phyloP scores from a whole-genome alignment of 2,329 filamentous ascomycete genomes.

The Pseudocercospora vitis region DNA sequence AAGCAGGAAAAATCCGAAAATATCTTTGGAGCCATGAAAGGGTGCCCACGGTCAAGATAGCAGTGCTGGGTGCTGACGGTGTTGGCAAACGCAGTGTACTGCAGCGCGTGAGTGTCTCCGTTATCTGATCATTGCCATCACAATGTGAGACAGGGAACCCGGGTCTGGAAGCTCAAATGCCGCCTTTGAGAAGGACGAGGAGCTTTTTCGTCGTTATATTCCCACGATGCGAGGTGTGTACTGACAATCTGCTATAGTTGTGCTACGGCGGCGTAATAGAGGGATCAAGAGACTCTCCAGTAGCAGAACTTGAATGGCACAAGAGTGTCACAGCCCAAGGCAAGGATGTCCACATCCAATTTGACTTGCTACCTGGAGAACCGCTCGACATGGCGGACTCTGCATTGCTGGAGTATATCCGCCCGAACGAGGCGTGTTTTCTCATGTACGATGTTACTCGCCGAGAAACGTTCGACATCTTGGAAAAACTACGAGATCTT shows the following conservation, averaged over 20 bases:
- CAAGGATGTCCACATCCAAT: slow-evolving; percentile 14
- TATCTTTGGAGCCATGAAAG: slow-evolving; percentile 16
- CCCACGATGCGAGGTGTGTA: too few relatives aligned
- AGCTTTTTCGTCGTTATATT: too few relatives aligned
- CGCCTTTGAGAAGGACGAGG: too few relatives aligned
- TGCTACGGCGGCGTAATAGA: slow-evolving; percentile 17
- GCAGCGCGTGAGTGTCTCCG: slow-evolving; percentile 12
- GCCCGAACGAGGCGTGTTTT: slow-evolving; percentile 14
- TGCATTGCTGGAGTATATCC: slow-evolving; percentile 9
- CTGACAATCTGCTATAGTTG: not conserved
- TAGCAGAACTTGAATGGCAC: slow-evolving; percentile 18
- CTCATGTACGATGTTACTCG: slow-evolving; percentile 18
- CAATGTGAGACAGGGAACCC: too few relatives aligned
- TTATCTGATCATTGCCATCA: too few relatives aligned
- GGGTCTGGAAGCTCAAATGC: too few relatives aligned
- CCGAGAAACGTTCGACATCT: slow-evolving; percentile 11
- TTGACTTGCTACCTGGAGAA: slow-evolving; percentile 12
- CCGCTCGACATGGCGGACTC: not conserved
- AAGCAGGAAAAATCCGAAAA: slow-evolving; percentile 11
- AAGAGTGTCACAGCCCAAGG: slow-evolving; percentile 17
- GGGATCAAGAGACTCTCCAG: not conserved
- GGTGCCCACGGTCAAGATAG: slow-evolving; percentile 15
- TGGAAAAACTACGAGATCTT: slow-evolving; percentile 6
- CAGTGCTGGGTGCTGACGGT: slow-evolving; percentile 12
- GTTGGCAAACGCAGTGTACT: slow-evolving; percentile 18